These are phyloP conservation scores for Diaporthe destruens DNA, from an alignment of 2,329 filamentous ascomycete species.

Conservation along the genomic window DNA sequence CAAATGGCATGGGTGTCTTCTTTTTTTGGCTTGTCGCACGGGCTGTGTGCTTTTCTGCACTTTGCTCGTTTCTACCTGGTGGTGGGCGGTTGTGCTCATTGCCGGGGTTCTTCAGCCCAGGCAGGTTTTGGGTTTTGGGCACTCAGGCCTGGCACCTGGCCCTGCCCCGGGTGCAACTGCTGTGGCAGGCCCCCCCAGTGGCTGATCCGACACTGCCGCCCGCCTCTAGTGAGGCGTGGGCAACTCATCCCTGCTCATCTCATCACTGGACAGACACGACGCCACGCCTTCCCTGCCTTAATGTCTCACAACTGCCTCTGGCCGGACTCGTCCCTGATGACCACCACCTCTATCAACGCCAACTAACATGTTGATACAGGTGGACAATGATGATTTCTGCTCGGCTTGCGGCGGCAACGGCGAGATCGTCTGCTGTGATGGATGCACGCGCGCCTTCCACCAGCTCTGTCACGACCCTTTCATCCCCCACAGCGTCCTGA, in stretches of 20 bases:
- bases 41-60: constrained; percentile 2
- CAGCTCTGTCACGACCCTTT: constrained; percentile 89
- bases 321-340: constrained; percentile 22
- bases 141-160: constrained; percentile 27
- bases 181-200: constrained; percentile 17
- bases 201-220: constrained; percentile 37
- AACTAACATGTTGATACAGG: constrained; percentile 52
- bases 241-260: constrained; percentile 39
- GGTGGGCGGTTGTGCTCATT: neutral
- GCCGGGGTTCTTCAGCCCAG: constrained; percentile 34
- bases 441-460: constrained; percentile 90
- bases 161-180: constrained; percentile 15
- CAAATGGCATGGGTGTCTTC: neutral
- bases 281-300: constrained; percentile 37
- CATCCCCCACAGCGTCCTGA: constrained; percentile 71
- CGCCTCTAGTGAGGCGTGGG: constrained; percentile 32
- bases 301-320: constrained; percentile 40
- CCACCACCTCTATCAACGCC: constrained; percentile 26
- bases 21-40: constrained; percentile 18
- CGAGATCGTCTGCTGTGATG: constrained; percentile 92
- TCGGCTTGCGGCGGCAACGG: constrained; percentile 87
- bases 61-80: constrained; percentile 7
- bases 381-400: constrained; percentile 92
- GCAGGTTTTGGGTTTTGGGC: constrained; percentile 39
- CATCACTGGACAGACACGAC: constrained; percentile 39